These are phyloP conservation scores for Fennellomyces sp. DNA, from an alignment of 371 early-diverging fungal genomes.

Conservation along the genomic window DNA sequence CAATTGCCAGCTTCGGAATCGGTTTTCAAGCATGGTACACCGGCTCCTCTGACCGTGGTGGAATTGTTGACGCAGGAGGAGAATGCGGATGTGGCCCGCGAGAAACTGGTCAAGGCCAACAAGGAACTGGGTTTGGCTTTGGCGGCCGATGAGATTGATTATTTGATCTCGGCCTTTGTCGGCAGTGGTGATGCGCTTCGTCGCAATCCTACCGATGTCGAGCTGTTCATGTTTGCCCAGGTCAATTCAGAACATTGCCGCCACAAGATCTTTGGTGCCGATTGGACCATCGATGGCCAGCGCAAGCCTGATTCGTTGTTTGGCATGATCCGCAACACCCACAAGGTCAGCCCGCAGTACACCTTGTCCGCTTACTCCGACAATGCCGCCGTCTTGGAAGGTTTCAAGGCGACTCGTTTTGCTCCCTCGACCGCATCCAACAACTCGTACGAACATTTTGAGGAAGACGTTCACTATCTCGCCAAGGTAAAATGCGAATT, in stretches of 20 bases:
- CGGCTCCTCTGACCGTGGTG: slow-evolving; percentile 81
- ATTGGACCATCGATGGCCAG: slow-evolving; percentile 93
- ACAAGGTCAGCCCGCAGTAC: slow-evolving; percentile 74
- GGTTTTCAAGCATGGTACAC: slow-evolving; percentile 77
- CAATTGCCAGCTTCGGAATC: slow-evolving; percentile 63
- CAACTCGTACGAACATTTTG: slow-evolving; percentile 53
- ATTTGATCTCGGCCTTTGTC: slow-evolving; percentile 86
- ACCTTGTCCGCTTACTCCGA: slow-evolving; percentile 96
- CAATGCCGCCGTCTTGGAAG: slow-evolving; percentile 95
- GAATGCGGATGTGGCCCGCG: slow-evolving; percentile 52
- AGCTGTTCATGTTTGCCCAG: slow-evolving; percentile 99
- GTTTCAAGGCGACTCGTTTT: slow-evolving; percentile 75
- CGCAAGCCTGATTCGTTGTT: slow-evolving; percentile 83
- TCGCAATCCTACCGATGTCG: slow-evolving; percentile 96
- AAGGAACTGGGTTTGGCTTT: slow-evolving; percentile 90
- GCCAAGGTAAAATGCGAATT: slow-evolving; percentile 62
- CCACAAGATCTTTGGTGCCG: slow-evolving; percentile 97
- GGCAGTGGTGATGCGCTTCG: slow-evolving; percentile 56
- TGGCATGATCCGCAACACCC: slow-evolving; percentile 93
- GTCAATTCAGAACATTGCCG: slow-evolving; percentile 99
- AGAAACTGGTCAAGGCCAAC: slow-evolving; percentile 79
- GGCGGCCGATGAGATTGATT: slow-evolving; percentile 93
- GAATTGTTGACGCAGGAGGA: slow-evolving; percentile 50
- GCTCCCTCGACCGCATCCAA: slow-evolving; percentile 50
- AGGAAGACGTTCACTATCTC: slow-evolving; percentile 83